Evolutionary conservation across 495 filamentous ascomycete genomes (phyloP), one percentile per base, ranked within the genome.

Genomic region (Coniosporium apollinis): DNA sequence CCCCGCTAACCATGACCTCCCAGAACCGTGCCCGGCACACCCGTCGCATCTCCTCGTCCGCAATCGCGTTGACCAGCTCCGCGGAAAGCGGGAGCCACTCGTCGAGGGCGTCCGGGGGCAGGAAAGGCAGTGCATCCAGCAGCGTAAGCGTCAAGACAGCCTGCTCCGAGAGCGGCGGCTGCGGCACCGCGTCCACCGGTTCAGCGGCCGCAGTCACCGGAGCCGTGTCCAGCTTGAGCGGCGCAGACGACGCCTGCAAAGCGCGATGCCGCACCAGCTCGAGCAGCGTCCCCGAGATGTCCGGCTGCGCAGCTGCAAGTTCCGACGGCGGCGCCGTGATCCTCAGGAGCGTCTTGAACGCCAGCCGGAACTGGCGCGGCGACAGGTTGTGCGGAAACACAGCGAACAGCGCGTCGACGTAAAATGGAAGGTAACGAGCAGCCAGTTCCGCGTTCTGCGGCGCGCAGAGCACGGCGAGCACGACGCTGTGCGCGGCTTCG

Each of bases 401-500:
- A n/a, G 71, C 64, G 57, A 94, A 86, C 0, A 94, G 67, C 17
- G 73, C 72, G 35, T 87, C 78, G 38, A 89, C 69, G 55, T 97
- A 96, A 51, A 82, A 82, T 2, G 85, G 85, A 10, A 87, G 62
- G 34, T 92, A 66, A 41, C 69, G 69, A 10, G 72, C 68, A 20
- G 82, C 72, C 25, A 94, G 56, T 7, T 69, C 59, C 10, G 75
- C 68, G 42, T 81, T 87, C 36, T 75, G 68, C 1, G 86, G 79
- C 21, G 82, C 76, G 2, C 85, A 77, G 24, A 96, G 67, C 4
- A 82, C 72, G 19, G 87, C 72, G 13, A 97, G 75, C 45, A 83
- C 73, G 31, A 86, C 68, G 43, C 76, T 81, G 58, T 97, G 91
- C 6, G 87, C 85, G 1, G 89, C 73, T 59, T 97, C 89, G 48